Evolutionary conservation across 179 eudicot species (phyloP), one percentile per base, ranked within the genome.

Genomic region (Spergularia azorica): DNA sequence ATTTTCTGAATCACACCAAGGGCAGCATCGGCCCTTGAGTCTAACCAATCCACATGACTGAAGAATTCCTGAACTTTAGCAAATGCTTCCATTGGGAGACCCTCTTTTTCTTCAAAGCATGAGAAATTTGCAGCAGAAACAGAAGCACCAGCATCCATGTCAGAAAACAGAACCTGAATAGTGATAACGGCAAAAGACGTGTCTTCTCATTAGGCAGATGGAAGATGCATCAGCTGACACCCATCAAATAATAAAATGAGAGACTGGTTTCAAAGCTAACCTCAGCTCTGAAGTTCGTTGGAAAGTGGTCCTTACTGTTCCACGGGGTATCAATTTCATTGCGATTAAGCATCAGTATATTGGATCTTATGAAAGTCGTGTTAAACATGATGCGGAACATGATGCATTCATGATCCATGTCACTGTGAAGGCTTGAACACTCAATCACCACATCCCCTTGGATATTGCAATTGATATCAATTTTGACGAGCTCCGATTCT

Each of bases 361-460:
- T 94, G 80, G 97, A 94, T 84, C 95, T 86, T 56, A 94, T 90
- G 74, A 94, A 94, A 59, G 95, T 87, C 43, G 95, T 92, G 83
- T 92, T 92, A 73, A 94, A 94, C 93, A 90, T 92, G 79, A 85
- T 86, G 36, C 97, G 89, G 58, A 92, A 92, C 84, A 92, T 87
- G 85, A 90, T 87, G 76, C 82, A 84, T 86, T 94, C 98, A 50
- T 84, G 85, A 68, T 86, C 91, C 88, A 81, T 66, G 79, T 89
- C 92, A 80, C 88, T 89, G 63, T 80, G 80, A 71, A 94, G 83
- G 85, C 86, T 84, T 70, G 84, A 77, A 87, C 98, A 94, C 84
- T 94, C 97, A 14, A 94, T 83, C 59, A 94, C 93, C 78, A 92
- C 85, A 84, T 94, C 98, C n/a, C 98, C 98, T 92, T 87, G 97